These are phyloP conservation scores for Chlamydomonas reinhardtii DNA, from an alignment of 163 green algal species.

Conservation along the genomic window DNA sequence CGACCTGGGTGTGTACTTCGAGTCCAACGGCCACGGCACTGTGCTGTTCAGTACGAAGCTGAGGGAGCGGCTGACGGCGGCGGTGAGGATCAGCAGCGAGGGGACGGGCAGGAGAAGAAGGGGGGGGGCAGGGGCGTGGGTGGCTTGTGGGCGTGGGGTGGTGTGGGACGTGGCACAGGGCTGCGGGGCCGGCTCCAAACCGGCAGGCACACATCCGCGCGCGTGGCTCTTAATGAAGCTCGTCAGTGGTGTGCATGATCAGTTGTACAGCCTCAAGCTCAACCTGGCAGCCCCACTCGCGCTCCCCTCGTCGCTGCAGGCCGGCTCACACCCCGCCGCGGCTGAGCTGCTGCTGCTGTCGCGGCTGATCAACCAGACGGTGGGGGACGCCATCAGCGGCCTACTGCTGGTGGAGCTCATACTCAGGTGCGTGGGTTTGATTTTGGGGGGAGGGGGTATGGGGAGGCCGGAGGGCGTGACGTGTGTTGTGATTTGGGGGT, in stretches of 20 bases:
- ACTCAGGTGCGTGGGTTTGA: conserved; percentile 71
- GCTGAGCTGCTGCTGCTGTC: conserved; percentile 79
- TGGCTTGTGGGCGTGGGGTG: too few species aligned
- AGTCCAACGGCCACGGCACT: conserved; percentile 98
- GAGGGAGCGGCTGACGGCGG: conserved; percentile 55
- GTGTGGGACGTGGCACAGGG: too few species aligned
- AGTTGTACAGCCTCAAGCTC: too few species aligned
- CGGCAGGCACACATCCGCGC: too few species aligned
- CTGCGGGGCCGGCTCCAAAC: too few species aligned
- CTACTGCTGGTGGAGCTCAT: conserved; percentile 93
- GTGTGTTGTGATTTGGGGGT: too few species aligned
- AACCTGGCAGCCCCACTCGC: too few species aligned
- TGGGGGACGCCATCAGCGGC: conserved; percentile 93
- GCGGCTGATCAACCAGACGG: conserved; percentile 91
- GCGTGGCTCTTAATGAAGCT: too few species aligned
- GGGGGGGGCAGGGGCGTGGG: too few species aligned
- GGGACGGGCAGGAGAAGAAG: too few species aligned
- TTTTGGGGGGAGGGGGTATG: background rate
- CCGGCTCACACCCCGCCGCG: conserved; percentile 47
- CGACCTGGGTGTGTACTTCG: conserved; percentile 98
- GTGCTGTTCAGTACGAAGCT: conserved; percentile 86
- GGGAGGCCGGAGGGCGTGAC: background rate
- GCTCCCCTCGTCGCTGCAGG: background rate
- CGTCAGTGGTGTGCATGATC: too few species aligned
- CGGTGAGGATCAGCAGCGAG: conserved; percentile 34